Base-by-base conservation (phyloP, 306 rosid genomes). In the Cucurbita argyrosperma region DNA sequence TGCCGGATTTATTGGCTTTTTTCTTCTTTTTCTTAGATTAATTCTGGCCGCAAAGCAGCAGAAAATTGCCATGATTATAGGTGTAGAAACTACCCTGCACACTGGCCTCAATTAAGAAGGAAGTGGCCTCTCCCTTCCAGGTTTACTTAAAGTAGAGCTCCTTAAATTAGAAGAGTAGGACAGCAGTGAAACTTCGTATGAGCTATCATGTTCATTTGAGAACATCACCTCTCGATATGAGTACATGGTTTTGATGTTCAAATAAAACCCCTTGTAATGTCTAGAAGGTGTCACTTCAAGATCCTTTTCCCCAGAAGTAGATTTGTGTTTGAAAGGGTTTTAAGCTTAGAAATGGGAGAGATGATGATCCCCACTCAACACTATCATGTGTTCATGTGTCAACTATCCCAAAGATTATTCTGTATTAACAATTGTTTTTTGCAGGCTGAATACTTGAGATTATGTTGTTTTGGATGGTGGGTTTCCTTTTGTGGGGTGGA, bases 1-100 rank as follows among this genome's bases (percentile, higher is more conserved):
- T 70, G 74, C 60, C 60, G 74, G 74, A 51, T 70, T 70, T 51
- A 30, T 51, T 30, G 74, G 74, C 74, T 70, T 70, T 70, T 49
- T 11, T 13, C 21, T 35, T 70, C 46, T 70, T 30, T 70, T 30
- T 15, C 14, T 51, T 14, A 16, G 51, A 70, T 51, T 35, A 70
- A 70, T 21, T 13, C 45, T 69, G 6, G 58, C 74, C 74, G 74
- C 45, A 69, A 69, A 69, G 74, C 46, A 15, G 46, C 23, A 70
- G 60, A 35, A 51, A 70, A 30, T 50, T 30, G 60, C 16, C 45
- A 49, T 70, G 8, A 51, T 70, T 35, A 50, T 70, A 18, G 21
- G 10, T 16, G 35, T 14, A 50, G 71, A 6, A 64, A 43, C 51
- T 18, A 40, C 60, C 46, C 30, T 70, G 26, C 56, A 26, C 42